Evolutionary conservation across 1,284 basidiomycete species (phyloP).

Genomic region (Boletus sp.): DNA sequence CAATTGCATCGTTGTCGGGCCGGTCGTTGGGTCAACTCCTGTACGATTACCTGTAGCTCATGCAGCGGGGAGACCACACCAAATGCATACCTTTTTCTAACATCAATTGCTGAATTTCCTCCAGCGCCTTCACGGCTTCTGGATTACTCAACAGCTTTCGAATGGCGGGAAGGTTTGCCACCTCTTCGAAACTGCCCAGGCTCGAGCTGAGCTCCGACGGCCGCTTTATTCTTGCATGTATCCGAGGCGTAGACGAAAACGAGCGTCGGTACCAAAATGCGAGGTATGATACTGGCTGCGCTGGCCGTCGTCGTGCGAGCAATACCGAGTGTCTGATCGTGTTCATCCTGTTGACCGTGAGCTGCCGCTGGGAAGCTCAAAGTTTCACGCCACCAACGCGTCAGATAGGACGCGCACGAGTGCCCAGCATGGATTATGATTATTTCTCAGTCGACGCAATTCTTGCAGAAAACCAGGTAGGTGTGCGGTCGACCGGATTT

Average conservation of each 20-base stretch:
- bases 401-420: conserved; percentile 3
- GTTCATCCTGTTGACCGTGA: conserved; percentile 24
- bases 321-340: conserved; percentile 11
- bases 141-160: conserved; percentile 48
- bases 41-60: conserved; percentile 3
- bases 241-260: conserved; percentile 37
- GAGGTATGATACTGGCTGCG: conserved; percentile 14
- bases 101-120: conserved; percentile 43
- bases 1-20: conserved; percentile 50
- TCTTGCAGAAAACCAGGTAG: conserved; percentile 83
- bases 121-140: conserved; percentile 45
- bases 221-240: conserved; percentile 30
- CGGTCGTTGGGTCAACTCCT: conserved; percentile 47
- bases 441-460: conserved; percentile 88
- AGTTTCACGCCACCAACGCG: conserved; percentile 27
- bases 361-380: neutral
- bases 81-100: conserved; percentile 45
- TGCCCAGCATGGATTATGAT: conserved; percentile 63
- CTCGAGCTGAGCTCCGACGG: conserved; percentile 37
- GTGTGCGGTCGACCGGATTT: conserved; percentile 7
- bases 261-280: conserved; percentile 24
- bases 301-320: conserved; percentile 17
- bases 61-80: neutral
- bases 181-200: conserved; percentile 38
- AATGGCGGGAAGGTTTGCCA: conserved; percentile 41